phyloP scores from a whole-genome alignment of 768 basidiomycete species.

The Tulasnella sp. region DNA sequence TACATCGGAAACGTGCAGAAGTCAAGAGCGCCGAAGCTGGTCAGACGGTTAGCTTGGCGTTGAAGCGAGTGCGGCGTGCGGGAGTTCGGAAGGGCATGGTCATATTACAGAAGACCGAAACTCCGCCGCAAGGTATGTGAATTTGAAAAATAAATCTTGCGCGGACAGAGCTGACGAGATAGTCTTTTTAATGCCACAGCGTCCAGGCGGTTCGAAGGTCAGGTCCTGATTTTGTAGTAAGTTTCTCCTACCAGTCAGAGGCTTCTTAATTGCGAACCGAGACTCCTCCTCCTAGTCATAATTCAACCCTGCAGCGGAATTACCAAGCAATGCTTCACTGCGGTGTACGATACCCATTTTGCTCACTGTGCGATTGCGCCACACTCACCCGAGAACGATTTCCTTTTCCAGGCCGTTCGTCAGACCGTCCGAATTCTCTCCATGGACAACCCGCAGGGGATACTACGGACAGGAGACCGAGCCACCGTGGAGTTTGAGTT shows the following conservation, averaged over 20 bases:
- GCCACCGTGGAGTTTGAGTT: conserved; percentile 94
- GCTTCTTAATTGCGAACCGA: background rate
- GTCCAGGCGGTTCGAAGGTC: conserved; percentile 78
- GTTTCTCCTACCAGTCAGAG: conserved; percentile 21
- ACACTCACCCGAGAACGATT: background rate
- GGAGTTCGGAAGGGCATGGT: conserved; percentile 90
- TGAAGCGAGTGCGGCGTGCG: conserved; percentile 75
- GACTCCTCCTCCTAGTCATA: conserved; percentile 43
- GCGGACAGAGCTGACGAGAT: background rate
- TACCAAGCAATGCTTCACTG: conserved; percentile 97
- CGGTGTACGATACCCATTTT: conserved; percentile 40
- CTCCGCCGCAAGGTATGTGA: conserved; percentile 55
- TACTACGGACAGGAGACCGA: conserved; percentile 89
- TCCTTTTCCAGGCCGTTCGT: conserved; percentile 55
- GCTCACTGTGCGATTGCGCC: background rate
- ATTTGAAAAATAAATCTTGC: background rate
- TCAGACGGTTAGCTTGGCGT: conserved; percentile 85
- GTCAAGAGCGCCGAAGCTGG: conserved; percentile 86
- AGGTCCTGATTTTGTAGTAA: conserved; percentile 86
- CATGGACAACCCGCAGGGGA: conserved; percentile 81
- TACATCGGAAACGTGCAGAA: conserved; percentile 84
- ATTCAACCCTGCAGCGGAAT: conserved; percentile 84
- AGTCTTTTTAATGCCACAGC: conserved; percentile 33
- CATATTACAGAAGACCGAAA: conserved; percentile 67
- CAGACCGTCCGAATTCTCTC: conserved; percentile 87